These are phyloP conservation scores for Periconia macrospinosa DNA, from an alignment of 2,329 filamentous ascomycete species.

Conservation along the genomic window DNA sequence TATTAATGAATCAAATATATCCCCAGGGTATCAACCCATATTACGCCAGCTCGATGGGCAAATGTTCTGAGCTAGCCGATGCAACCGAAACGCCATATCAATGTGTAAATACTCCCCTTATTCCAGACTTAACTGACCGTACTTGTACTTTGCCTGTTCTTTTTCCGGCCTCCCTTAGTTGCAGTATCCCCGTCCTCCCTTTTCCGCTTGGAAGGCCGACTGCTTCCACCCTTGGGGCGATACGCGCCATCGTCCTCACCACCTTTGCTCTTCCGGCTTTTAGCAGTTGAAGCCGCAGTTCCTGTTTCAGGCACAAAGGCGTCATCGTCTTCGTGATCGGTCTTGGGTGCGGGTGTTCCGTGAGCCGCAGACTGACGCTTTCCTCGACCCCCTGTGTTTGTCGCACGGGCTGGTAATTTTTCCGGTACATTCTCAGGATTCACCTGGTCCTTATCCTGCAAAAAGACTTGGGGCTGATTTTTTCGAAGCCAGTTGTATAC, in stretches of 20 bases:
- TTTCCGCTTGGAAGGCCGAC: constrained; percentile 47
- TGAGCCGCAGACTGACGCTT: constrained; percentile 39
- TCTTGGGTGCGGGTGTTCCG: constrained; percentile 38
- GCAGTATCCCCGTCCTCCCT: constrained; percentile 41
- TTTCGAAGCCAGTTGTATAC: constrained; percentile 95
- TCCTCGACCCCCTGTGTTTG: constrained; percentile 30
- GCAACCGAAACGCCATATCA: neutral
- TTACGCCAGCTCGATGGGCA: constrained; percentile 8
- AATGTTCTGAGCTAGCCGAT: constrained; percentile 1
- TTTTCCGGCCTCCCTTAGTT: constrained; percentile 35
- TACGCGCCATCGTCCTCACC: constrained; percentile 50
- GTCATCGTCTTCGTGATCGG: constrained; percentile 48
- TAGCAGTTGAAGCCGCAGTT: constrained; percentile 11
- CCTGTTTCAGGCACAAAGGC: constrained; percentile 33
- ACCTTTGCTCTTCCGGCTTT: constrained; percentile 30
- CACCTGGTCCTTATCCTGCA: constrained; percentile 66
- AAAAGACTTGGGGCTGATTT: constrained; percentile 80
- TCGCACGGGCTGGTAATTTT: constrained; percentile 30
- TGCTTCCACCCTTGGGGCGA: constrained; percentile 52
- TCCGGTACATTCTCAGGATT: constrained; percentile 43
- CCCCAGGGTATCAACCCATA: constrained; percentile 13
- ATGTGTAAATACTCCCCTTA: neutral
- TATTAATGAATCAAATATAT: constrained; percentile 2
- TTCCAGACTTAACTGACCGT: neutral
- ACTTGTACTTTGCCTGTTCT: constrained; percentile 32